Conservation (phyloP, 169 alveolate genomes). For the Perkinsus marinus region DNA sequence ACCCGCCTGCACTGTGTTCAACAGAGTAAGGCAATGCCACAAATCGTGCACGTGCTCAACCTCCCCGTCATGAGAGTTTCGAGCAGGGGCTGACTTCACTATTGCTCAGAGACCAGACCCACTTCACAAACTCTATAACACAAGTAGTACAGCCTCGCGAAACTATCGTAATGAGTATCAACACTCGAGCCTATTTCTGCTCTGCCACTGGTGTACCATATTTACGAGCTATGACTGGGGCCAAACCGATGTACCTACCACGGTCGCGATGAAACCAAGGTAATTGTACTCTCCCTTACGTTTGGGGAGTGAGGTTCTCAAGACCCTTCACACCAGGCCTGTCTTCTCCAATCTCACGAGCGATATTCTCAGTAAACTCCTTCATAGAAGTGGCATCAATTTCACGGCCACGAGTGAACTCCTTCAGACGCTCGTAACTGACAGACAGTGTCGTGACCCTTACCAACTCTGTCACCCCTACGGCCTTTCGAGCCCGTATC, state of each 20-base stretch:
- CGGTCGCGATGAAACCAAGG: neutral
- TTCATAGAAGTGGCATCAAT: neutral
- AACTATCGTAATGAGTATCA: neutral
- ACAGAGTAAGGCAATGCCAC: too few species aligned
- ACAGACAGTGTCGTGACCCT: neutral
- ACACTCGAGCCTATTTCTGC: neutral
- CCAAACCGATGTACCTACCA: neutral
- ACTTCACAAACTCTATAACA: too few species aligned
- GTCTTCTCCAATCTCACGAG: neutral
- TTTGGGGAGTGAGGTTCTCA: neutral
- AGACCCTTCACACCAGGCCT: neutral
- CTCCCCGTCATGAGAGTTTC: too few species aligned
- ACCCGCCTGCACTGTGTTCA: too few species aligned
- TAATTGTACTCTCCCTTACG: neutral
- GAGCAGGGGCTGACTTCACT: too few species aligned
- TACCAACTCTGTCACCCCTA: neutral
- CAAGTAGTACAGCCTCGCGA: neutral
- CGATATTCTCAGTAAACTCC: neutral
- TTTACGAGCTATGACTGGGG: neutral
- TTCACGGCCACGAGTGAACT: neutral
- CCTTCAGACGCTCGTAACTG: neutral
- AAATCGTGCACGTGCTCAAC: too few species aligned
- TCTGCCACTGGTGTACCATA: neutral
- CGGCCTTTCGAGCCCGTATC: neutral
- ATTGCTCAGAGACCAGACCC: too few species aligned